These are phyloP conservation scores for Ophiostoma fasciatum DNA, from an alignment of 2,329 filamentous ascomycete genomes.

Conservation along the genomic window DNA sequence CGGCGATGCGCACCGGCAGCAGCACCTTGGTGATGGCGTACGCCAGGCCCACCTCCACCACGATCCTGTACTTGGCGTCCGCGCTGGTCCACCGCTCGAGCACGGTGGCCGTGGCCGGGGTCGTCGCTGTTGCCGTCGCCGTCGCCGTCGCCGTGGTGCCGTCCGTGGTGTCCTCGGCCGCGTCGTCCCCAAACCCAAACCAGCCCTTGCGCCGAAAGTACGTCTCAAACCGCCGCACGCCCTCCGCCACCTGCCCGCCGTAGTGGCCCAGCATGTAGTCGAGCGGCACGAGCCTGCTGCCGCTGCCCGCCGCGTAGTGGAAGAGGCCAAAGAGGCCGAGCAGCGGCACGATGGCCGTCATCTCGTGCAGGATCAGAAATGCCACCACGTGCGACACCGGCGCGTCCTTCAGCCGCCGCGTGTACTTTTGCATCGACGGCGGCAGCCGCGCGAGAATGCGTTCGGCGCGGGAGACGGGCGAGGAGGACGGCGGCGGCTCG, in stretches of 20 bases:
- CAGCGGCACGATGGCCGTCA: slow-evolving; percentile 74
- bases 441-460: slow-evolving; percentile 43
- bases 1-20: slow-evolving; percentile 58
- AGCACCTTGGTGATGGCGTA: slow-evolving; percentile 83
- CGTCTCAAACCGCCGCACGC: slow-evolving; percentile 57
- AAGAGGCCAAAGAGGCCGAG: slow-evolving; percentile 61
- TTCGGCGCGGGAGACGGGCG: slow-evolving; percentile 21
- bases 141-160: slow-evolving; percentile 20
- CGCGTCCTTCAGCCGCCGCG: slow-evolving; percentile 53
- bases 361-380: slow-evolving; percentile 81
- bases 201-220: slow-evolving; percentile 71
- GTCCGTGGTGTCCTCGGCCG: slow-evolving; percentile 10
- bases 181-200: slow-evolving; percentile 45
- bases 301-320: slow-evolving; percentile 39
- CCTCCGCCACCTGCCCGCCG: slow-evolving; percentile 39
- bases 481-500: no score
- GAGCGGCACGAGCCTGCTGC: slow-evolving; percentile 52
- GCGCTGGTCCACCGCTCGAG: slow-evolving; percentile 22
- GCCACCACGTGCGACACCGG: slow-evolving; percentile 72
- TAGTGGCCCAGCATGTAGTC: slow-evolving; percentile 34
- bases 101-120: slow-evolving; percentile 13
- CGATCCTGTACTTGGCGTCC: slow-evolving; percentile 37
- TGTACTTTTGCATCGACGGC: slow-evolving; percentile 51
- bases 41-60: slow-evolving; percentile 64
- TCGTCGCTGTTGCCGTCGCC: no score